Conservation (phyloP, 441 rosid species). For the Populus hybrid region DNA sequence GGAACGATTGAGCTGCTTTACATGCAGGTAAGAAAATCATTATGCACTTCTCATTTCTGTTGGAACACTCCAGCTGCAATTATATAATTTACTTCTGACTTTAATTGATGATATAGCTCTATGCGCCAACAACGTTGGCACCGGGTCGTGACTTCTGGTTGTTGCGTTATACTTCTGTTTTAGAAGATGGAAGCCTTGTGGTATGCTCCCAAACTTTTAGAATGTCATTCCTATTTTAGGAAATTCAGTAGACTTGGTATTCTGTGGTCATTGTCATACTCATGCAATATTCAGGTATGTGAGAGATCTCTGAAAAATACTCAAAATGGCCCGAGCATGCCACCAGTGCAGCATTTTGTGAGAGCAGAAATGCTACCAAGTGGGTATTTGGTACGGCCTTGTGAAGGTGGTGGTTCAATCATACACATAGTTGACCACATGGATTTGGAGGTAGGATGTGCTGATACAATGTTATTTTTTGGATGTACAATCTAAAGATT, state of each 20-base stretch:
- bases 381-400: constrained; percentile 92
- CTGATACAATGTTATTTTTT: not conserved
- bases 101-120: constrained; percentile 50
- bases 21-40: constrained; percentile 61
- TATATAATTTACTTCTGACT: not conserved
- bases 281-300: constrained; percentile 48
- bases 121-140: constrained; percentile 95
- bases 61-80: not conserved
- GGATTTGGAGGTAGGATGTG: constrained; percentile 78
- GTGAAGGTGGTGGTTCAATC: constrained; percentile 98
- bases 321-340: constrained; percentile 97
- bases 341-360: constrained; percentile 89
- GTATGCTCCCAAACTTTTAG: constrained; percentile 36
- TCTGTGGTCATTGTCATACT: constrained; percentile 5
- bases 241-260: not conserved
- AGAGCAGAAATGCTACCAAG: constrained; percentile 98
- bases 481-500: not conserved
- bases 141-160: constrained; percentile 99
- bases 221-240: not conserved
- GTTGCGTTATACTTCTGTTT: constrained; percentile 84
- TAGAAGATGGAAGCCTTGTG: constrained; percentile 99
- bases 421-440: constrained; percentile 93
- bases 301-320: constrained; percentile 92
- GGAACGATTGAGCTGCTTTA: constrained; percentile 99
- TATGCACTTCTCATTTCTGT: not conserved